Percentiles rank a stretch among this genome's conserved stretches.
These are phyloP conservation scores for Ganoderma leucocontextum DNA, from an alignment of 1,284 basidiomycete genomes.

Conservation along the genomic window DNA sequence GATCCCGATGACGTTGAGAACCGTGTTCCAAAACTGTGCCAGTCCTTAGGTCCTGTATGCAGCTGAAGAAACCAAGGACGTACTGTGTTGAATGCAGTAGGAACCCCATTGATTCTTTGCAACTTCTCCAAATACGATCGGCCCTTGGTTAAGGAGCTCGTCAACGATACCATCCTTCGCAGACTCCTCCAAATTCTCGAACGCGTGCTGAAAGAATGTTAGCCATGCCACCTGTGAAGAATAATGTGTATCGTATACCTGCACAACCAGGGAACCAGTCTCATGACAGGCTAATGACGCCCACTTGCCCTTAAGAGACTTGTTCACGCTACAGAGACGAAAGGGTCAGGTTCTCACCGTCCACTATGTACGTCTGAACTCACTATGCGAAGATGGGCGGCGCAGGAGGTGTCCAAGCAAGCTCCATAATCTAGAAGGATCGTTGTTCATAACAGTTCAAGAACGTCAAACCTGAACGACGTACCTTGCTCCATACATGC, in stretches of 20 bases:
- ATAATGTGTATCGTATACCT: constrained; percentile 51
- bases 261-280: constrained; percentile 84
- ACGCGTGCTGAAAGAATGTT: constrained; percentile 67
- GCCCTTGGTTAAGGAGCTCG: constrained; percentile 77
- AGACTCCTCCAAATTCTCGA: constrained; percentile 83
- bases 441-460: background rate
- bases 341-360: constrained; percentile 14
- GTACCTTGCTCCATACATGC: constrained; percentile 87
- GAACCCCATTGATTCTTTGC: constrained; percentile 87
- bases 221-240: background rate
- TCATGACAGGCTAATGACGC: constrained; percentile 87
- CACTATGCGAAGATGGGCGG: constrained; percentile 86
- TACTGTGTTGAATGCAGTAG: constrained; percentile 85
- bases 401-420: constrained; percentile 82
- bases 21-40: constrained; percentile 79
- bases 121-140: constrained; percentile 74
- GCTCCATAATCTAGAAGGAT: constrained; percentile 74
- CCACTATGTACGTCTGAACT: constrained; percentile 38
- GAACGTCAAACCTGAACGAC: constrained; percentile 13
- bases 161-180: constrained; percentile 85
- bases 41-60: background rate
- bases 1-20: constrained; percentile 70
- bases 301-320: constrained; percentile 85
- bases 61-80: constrained; percentile 35
- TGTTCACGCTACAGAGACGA: constrained; percentile 68